Base-by-base conservation (phyloP, 257 asterid genomes). In the Leptodermis oblonga region DNA sequence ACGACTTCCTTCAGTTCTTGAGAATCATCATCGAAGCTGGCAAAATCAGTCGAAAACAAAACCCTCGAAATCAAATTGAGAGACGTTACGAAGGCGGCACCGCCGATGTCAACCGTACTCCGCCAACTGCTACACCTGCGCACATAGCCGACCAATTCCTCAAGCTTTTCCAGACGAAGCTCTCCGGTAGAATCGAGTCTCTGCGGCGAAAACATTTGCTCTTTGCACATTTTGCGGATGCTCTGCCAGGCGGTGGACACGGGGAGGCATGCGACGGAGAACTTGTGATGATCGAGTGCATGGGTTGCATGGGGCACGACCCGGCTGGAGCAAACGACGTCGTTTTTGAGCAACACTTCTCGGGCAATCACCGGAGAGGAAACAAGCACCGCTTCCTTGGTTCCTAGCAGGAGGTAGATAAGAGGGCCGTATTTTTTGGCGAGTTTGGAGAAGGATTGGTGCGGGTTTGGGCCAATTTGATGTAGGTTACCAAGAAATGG, bases 341-440 rank as follows among this genome's bases (percentile, higher is more conserved):
- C 86, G n/a, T 78, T 70, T 14, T 73, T 75, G 30, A 43, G 77
- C 1, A 82, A 68, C 1, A 82, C 18, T 41, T 70, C 73, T 63
- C 58, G 67, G 0, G 83, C 86, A 0, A 67, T 46, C 11, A 58
- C 70, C 0, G 75, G 59, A 1, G 83, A 78, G 12, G 86, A 79
- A 0, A 67, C 82, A 2, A 82, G 72, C 2, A 76, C 62, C 0
- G 76, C 45, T n/a, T 67, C 37, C 0, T 2, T 53, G 62, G 66
- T 52, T 6, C 84, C 86, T 12, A 82, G 76, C 66, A 52, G 62
- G 13, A 79, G 70, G 18, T 72, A 69, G 82, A 82, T 78, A 0
- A 82, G 10, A 14, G 83, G 83, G 39, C 86, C 86, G 62, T 82
- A 68, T 0, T 60, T 71, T 74, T 70, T 67, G 26, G 80, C 23